Percentiles rank a stretch among this genome's conserved stretches.
Conservation (phyloP, 2,329 filamentous ascomycete genomes). For the Mariannaea elegans region DNA sequence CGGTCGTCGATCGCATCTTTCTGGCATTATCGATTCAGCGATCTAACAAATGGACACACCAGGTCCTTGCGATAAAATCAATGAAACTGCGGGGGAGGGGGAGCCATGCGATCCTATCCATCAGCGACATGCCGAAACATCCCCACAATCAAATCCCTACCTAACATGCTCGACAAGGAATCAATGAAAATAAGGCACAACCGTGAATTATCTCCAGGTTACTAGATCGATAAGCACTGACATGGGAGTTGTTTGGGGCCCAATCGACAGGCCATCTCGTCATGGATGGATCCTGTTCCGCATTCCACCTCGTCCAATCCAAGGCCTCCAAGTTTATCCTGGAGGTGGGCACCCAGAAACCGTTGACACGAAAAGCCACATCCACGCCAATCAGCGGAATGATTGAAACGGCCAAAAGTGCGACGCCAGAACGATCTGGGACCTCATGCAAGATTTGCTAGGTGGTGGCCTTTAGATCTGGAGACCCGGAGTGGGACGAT, state of each 20-base stretch:
- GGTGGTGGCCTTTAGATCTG: slow-evolving; percentile 1
- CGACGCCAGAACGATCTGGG: slow-evolving; percentile 7
- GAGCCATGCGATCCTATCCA: not conserved
- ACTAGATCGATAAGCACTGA: slow-evolving; percentile 5
- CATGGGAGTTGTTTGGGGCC: not conserved
- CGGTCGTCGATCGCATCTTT: slow-evolving; percentile 1
- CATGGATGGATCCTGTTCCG: slow-evolving; percentile 15
- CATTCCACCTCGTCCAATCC: slow-evolving; percentile 15
- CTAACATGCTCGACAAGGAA: not conserved
- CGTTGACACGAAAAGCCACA: slow-evolving; percentile 11
- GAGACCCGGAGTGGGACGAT: slow-evolving; percentile 7
- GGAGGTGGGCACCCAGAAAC: slow-evolving; percentile 15
- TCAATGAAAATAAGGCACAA: not conserved
- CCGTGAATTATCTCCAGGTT: not conserved
- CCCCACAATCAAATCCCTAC: not conserved
- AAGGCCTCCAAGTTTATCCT: slow-evolving; percentile 9
- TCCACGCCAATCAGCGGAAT: slow-evolving; percentile 16
- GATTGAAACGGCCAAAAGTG: slow-evolving; percentile 2
- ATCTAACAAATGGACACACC: no score
- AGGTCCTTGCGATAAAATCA: slow-evolving; percentile 1
- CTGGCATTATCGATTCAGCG: no score
- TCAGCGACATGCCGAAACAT: not conserved
- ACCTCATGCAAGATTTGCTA: slow-evolving; percentile 19
- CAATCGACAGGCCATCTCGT: slow-evolving; percentile 11
- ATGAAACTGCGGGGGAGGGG: not conserved